These are phyloP conservation scores for Nicotiana attenuata DNA, from an alignment of 257 asterid genomes.

Conservation along the genomic window DNA sequence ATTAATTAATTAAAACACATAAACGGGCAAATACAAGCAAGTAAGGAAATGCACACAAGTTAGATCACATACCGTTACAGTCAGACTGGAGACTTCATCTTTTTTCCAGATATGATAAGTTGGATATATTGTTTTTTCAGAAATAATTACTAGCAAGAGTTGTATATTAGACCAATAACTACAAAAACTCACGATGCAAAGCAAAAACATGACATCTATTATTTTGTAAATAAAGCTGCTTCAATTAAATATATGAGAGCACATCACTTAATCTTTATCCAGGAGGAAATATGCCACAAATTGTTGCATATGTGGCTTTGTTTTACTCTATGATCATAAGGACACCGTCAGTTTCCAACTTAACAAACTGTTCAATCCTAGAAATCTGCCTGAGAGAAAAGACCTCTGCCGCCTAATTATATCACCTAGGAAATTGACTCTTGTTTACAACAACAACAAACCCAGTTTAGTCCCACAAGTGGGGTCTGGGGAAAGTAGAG, in stretches of 20 bases:
- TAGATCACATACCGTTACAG: background rate
- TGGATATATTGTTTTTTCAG: background rate
- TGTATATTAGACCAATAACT: background rate
- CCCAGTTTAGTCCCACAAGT: too few relatives aligned
- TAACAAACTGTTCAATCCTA: background rate
- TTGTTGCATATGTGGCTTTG: constrained; percentile 4
- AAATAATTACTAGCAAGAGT: background rate
- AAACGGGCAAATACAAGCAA: background rate
- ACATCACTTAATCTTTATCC: background rate
- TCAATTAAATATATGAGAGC: constrained; percentile 3
- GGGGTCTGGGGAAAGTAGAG: too few relatives aligned
- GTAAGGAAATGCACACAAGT: background rate
- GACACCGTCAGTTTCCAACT: background rate
- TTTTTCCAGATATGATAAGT: background rate
- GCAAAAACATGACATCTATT: background rate
- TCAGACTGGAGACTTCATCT: background rate
- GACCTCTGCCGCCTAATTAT: constrained; percentile 81
- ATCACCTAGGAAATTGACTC: constrained; percentile 31
- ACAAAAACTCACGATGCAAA: background rate
- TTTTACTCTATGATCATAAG: background rate
- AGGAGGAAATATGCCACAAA: background rate
- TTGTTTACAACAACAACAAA: background rate
- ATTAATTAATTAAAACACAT: background rate
- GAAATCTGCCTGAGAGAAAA: constrained; percentile 4
- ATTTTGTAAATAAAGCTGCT: background rate